Evolutionary conservation across 164 flowering plant species (phyloP).

Genomic region (Aristolochia contorta): DNA sequence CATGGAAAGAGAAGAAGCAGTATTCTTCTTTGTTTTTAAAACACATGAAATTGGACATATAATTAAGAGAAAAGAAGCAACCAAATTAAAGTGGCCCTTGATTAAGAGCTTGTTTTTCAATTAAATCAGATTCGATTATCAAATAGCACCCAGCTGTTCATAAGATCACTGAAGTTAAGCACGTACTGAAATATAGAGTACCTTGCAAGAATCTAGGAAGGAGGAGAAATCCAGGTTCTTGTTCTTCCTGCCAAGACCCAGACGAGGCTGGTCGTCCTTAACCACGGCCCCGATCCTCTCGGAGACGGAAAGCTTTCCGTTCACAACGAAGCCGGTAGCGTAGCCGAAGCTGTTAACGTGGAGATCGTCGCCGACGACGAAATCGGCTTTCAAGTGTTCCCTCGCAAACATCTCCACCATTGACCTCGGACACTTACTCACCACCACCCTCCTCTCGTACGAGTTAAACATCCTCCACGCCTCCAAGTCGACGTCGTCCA

Average conservation of each 20-base stretch:
- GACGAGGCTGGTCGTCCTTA: conserved; percentile 28
- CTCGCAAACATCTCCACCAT: conserved; percentile 87
- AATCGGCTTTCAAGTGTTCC: conserved; percentile 68
- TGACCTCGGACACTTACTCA: conserved; percentile 55
- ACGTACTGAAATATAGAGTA: conserved; percentile 11
- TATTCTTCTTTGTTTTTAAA: too few species aligned
- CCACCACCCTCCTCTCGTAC: conserved; percentile 53
- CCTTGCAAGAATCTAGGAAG: conserved; percentile 51
- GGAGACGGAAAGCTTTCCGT: conserved; percentile 16
- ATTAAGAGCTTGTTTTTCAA: too few species aligned
- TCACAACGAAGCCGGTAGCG: conserved; percentile 61
- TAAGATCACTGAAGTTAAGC: too few species aligned
- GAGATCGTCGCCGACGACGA: conserved; percentile 68
- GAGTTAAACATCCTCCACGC: conserved; percentile 65
- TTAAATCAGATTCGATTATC: too few species aligned
- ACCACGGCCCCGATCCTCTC: conserved; percentile 28
- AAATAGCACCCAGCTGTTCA: too few species aligned
- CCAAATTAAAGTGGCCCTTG: too few species aligned
- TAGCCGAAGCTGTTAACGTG: conserved; percentile 55
- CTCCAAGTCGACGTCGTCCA: conserved; percentile 71
- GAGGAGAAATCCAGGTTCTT: conserved; percentile 5
- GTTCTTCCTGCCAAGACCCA: conserved; percentile 40
- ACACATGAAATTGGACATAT: too few species aligned
- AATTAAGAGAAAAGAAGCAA: too few species aligned
- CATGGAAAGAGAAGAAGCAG: too few species aligned